Percentiles rank a stretch among this genome's conserved stretches.
Conservation (phyloP, 2,329 filamentous ascomycete genomes). For the Orbilia javanica region DNA sequence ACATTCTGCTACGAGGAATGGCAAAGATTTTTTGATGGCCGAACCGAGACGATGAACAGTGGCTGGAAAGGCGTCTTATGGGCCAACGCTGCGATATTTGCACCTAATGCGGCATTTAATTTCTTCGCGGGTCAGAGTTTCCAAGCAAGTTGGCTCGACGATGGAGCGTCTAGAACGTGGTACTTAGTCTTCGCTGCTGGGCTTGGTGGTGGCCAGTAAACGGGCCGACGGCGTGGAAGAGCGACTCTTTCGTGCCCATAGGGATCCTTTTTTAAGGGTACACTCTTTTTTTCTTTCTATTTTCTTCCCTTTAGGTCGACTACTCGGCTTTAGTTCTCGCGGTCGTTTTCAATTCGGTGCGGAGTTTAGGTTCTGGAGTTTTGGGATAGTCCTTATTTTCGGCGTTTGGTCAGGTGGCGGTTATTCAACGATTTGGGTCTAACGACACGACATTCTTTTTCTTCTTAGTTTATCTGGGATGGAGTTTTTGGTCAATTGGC, state of each 20-base stretch:
- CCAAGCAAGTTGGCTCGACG: slow-evolving; percentile 78
- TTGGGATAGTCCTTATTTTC: not conserved
- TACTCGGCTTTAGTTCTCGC: not conserved
- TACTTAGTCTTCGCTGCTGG: slow-evolving; percentile 83
- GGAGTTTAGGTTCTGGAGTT: slow-evolving; percentile 4
- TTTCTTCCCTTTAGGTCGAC: not conserved
- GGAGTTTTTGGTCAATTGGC: not conserved
- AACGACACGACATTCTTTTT: slow-evolving; percentile 13
- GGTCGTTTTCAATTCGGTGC: not conserved
- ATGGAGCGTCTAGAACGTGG: slow-evolving; percentile 86
- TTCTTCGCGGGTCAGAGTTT: slow-evolving; percentile 80
- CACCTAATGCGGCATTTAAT: slow-evolving; percentile 76
- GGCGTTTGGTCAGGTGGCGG: slow-evolving; percentile 8
- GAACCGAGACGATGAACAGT: slow-evolving; percentile 75
- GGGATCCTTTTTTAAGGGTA: too few relatives aligned
- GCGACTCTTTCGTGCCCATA: not conserved
- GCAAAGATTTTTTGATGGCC: slow-evolving; percentile 79
- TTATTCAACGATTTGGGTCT: not conserved
- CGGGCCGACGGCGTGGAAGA: not conserved
- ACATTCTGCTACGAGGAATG: slow-evolving; percentile 86
- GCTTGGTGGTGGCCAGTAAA: slow-evolving; percentile 18
- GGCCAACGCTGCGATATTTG: slow-evolving; percentile 82
- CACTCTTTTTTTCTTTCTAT: not conserved
- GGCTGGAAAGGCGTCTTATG: slow-evolving; percentile 90
- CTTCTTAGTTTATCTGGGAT: not conserved